These are phyloP conservation scores for Apiospora rasikravindrae DNA, from an alignment of 2,329 filamentous ascomycete species.

Conservation along the genomic window DNA sequence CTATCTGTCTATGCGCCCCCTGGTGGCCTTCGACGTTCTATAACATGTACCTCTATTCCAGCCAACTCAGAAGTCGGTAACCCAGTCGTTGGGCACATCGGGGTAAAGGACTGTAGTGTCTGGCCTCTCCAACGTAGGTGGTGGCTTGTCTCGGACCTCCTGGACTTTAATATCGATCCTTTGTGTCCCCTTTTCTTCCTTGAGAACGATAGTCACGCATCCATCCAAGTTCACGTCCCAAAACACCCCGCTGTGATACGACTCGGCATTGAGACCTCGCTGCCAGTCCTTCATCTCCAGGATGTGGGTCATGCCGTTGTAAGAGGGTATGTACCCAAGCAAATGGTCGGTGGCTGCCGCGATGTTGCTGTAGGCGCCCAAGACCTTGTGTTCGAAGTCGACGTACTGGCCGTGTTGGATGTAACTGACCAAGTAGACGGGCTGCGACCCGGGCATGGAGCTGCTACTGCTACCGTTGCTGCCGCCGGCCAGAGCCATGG, in stretches of 20 bases:
- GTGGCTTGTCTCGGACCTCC: not conserved
- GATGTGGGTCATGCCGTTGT: not conserved
- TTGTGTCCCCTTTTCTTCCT: not conserved
- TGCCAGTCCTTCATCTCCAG: not conserved
- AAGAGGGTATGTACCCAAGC: not conserved
- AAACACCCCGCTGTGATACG: not conserved
- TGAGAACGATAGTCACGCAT: not conserved
- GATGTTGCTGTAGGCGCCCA: not conserved
- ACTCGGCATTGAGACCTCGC: not conserved
- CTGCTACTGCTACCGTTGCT: not conserved
- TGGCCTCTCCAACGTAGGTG: not conserved
- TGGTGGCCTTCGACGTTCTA: not conserved
- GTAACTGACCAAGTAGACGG: constrained; percentile 6
- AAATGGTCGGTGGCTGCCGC: not conserved
- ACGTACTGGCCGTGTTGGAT: not conserved
- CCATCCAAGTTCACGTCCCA: not conserved
- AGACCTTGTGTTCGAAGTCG: not conserved
- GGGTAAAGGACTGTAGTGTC: not conserved
- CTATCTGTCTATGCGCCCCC: not conserved
- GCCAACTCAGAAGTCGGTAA: not conserved
- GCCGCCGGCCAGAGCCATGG: not conserved
- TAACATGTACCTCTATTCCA: not conserved
- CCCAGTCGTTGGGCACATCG: not conserved
- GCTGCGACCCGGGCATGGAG: not conserved
- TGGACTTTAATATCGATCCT: not conserved